phyloP scores from a whole-genome alignment of 23 red algal species.

The Chondrus crispus region DNA sequence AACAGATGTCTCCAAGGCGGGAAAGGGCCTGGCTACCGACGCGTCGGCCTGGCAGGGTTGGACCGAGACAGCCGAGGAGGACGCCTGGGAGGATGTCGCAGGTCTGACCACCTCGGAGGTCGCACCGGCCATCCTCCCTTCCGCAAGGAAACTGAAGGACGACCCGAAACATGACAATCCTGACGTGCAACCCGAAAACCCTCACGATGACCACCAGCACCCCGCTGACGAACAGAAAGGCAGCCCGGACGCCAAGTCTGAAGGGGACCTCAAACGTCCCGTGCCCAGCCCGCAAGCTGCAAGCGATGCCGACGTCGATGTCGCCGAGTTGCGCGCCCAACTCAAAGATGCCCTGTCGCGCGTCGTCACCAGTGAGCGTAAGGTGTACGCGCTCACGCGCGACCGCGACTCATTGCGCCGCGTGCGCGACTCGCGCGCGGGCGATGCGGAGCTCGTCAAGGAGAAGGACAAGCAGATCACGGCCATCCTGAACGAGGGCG shows the following conservation, averaged over 20 bases:
- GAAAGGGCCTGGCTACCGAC: background rate
- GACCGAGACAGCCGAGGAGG: constrained; percentile 17
- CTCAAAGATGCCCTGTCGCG: constrained; percentile 26
- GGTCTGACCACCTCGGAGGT: too few species aligned
- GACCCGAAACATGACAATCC: background rate
- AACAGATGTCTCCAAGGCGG: background rate
- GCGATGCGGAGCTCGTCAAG: constrained; percentile 2
- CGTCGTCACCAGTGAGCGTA: constrained; percentile 24
- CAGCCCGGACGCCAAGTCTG: background rate
- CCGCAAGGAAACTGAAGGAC: background rate
- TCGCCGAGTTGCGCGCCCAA: background rate
- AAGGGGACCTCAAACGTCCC: too few species aligned
- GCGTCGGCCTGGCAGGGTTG: constrained; percentile 20
- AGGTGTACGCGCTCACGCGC: constrained; percentile 56
- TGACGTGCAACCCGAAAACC: background rate
- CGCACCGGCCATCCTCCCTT: too few species aligned
- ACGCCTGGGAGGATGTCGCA: constrained; percentile 61
- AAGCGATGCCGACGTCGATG: background rate
- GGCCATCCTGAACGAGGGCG: constrained; percentile 69
- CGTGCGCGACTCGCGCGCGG: background rate
- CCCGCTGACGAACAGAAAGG: background rate
- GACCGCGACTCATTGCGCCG: constrained; percentile 70
- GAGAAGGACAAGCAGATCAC: constrained; percentile 76
- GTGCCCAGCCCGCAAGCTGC: too few species aligned
- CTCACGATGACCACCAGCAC: background rate